phyloP scores from a whole-genome alignment of 352 stramenopile species.

The Phytophthora vignae region DNA sequence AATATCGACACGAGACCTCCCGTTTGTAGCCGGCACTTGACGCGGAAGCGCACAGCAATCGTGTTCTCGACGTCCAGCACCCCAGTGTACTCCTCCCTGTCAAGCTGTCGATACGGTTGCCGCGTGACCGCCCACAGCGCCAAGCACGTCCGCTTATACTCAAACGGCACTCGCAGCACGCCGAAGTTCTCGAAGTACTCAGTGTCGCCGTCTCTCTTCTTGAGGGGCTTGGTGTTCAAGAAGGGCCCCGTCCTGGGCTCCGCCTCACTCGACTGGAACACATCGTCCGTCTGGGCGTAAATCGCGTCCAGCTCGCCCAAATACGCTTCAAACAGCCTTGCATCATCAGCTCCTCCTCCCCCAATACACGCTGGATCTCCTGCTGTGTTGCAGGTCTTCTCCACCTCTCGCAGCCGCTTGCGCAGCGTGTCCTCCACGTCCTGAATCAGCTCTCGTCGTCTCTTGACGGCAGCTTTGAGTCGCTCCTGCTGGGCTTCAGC shows the following conservation, averaged over 20 bases:
- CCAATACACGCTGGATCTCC: neutral
- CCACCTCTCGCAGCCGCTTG: conserved; percentile 18
- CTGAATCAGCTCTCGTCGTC: conserved; percentile 18
- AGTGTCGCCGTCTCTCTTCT: conserved; percentile 25
- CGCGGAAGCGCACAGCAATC: conserved; percentile 30
- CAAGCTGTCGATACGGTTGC: conserved; percentile 31
- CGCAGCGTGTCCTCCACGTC: conserved; percentile 19
- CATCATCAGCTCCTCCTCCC: conserved; percentile 7
- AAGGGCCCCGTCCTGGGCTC: conserved; percentile 16
- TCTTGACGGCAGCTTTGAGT: conserved; percentile 22
- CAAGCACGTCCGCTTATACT: conserved; percentile 15
- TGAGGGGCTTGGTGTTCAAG: conserved; percentile 19
- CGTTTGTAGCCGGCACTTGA: conserved; percentile 17
- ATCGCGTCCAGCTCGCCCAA: conserved; percentile 34
- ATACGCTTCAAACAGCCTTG: conserved; percentile 36
- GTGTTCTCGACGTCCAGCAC: conserved; percentile 14
- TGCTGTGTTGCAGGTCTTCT: neutral
- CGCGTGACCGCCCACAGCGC: conserved; percentile 23
- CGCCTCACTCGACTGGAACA: conserved; percentile 16
- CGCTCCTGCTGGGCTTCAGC: conserved; percentile 23
- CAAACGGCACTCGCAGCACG: conserved; percentile 20
- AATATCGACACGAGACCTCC: conserved; percentile 18
- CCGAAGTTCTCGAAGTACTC: conserved; percentile 37
- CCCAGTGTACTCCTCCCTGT: conserved; percentile 28
- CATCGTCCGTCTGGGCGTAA: conserved; percentile 37